Conservation (phyloP, 192 early-diverging fungal genomes). For the Thamnidium elegans region DNA sequence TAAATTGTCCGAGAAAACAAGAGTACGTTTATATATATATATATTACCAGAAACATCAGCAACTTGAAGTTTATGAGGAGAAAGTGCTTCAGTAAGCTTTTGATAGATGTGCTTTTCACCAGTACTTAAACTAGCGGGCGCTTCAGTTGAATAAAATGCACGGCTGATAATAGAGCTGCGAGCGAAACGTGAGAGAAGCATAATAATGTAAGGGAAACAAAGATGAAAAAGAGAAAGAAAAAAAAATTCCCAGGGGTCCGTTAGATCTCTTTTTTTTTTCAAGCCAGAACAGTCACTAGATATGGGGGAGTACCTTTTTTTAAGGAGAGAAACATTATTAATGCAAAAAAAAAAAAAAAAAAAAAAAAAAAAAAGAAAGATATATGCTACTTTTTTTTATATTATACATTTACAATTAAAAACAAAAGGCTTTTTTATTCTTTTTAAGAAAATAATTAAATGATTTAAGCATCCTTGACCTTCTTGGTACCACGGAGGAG, state of each 20-base stretch:
- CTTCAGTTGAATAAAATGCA: slow-evolving; percentile 13
- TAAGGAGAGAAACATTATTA: no score
- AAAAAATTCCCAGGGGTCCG: background rate
- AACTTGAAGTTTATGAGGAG: slow-evolving; percentile 69
- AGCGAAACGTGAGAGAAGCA: slow-evolving; percentile 8
- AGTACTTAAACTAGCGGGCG: slow-evolving; percentile 30
- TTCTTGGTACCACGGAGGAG: slow-evolving; percentile 99
- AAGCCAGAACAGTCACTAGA: no score
- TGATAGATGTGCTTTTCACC: slow-evolving; percentile 77
- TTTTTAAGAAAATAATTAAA: background rate
- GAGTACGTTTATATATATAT: no score
- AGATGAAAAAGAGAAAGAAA: background rate
- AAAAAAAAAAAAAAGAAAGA: no score
- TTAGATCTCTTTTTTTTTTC: background rate
- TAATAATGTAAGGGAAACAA: background rate
- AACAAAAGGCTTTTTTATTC: background rate
- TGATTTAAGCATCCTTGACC: slow-evolving; percentile 60
- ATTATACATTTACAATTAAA: no score
- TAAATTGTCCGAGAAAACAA: background rate
- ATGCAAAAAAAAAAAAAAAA: no score
- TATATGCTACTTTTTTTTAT: no score
- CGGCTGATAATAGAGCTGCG: slow-evolving; percentile 1
- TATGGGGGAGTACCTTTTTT: no score
- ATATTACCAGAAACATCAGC: slow-evolving; percentile 77
- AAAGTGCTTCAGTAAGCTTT: slow-evolving; percentile 67